Percentiles rank a stretch among this genome's conserved stretches.
phyloP scores from a whole-genome alignment of 805 yeast species.

The Isabelozyma pseudorhagii region DNA sequence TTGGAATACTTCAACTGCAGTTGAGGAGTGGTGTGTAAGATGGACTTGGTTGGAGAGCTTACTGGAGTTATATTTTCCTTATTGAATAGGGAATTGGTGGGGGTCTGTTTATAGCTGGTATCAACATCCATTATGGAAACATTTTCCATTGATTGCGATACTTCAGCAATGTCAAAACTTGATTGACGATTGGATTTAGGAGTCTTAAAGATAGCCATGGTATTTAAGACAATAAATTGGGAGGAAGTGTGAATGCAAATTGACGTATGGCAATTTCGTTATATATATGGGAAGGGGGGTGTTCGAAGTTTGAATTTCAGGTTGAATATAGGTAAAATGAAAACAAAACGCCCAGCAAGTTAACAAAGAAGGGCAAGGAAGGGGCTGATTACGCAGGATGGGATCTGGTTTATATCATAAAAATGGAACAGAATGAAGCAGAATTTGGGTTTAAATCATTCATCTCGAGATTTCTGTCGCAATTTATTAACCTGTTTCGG shows the following conservation, averaged over 20 bases:
- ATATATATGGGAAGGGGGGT: neutral
- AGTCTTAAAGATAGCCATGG: neutral
- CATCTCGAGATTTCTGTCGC: constrained; percentile 5
- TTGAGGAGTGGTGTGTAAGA: constrained; percentile 29
- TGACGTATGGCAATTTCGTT: neutral
- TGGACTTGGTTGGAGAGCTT: constrained; percentile 33
- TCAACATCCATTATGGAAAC: constrained; percentile 43
- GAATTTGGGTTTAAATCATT: neutral
- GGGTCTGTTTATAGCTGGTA: constrained; percentile 18
- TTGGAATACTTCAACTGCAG: neutral
- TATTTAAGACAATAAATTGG: neutral
- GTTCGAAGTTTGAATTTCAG: too few relatives aligned
- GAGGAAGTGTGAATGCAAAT: neutral
- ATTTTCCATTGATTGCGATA: constrained; percentile 42
- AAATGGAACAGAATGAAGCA: neutral
- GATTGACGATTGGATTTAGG: constrained; percentile 3
- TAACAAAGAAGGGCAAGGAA: too few relatives aligned
- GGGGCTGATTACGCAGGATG: too few relatives aligned
- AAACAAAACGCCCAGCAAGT: too few relatives aligned
- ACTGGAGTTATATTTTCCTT: constrained; percentile 37
- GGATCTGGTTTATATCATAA: neutral
- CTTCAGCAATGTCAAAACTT: constrained; percentile 25
- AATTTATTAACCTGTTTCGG: neutral
- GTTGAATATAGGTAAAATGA: too few relatives aligned
- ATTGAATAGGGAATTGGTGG: constrained; percentile 10